phyloP scores from a whole-genome alignment of 305 asterid species.

The Fraxinus sp. region DNA sequence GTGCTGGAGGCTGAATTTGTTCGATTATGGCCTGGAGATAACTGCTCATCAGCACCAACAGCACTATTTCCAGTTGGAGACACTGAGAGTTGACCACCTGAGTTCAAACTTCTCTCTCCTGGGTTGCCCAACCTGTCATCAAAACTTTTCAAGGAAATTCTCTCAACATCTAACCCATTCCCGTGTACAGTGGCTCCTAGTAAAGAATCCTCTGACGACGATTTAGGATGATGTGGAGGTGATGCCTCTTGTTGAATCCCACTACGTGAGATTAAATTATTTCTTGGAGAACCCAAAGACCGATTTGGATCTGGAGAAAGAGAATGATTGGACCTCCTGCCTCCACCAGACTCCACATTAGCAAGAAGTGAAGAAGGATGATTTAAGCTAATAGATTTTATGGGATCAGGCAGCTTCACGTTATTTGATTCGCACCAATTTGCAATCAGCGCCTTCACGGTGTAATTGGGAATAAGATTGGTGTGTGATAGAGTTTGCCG shows the following conservation, averaged over 20 bases:
- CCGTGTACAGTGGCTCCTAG: conserved; percentile 48
- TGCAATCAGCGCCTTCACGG: conserved; percentile 85
- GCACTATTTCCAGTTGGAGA: conserved; percentile 52
- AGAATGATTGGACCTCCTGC: conserved; percentile 46
- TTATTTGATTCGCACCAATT: conserved; percentile 79
- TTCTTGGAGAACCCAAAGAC: conserved; percentile 53
- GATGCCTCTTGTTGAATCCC: conserved; percentile 42
- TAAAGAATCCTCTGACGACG: conserved; percentile 65
- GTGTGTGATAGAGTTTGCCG: conserved; percentile 73
- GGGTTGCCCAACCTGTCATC: conserved; percentile 58
- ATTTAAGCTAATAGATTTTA: conserved; percentile 53
- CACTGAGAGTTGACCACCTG: conserved; percentile 37
- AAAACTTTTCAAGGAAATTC: conserved; percentile 46
- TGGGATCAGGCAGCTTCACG: conserved; percentile 76
- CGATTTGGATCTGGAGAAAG: conserved; percentile 51
- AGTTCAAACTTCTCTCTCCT: conserved; percentile 48
- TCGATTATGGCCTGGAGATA: conserved; percentile 53
- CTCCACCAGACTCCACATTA: conserved; percentile 53
- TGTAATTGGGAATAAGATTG: conserved; percentile 80
- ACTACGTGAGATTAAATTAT: conserved; percentile 40
- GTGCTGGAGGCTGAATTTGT: conserved; percentile 70
- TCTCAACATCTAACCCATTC: conserved; percentile 48
- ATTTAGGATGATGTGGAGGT: conserved; percentile 61
- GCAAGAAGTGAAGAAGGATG: conserved; percentile 64
- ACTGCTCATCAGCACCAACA: conserved; percentile 38